These are phyloP conservation scores for Mortierella sp. DNA, from an alignment of 371 early-diverging fungal genomes.

Conservation along the genomic window DNA sequence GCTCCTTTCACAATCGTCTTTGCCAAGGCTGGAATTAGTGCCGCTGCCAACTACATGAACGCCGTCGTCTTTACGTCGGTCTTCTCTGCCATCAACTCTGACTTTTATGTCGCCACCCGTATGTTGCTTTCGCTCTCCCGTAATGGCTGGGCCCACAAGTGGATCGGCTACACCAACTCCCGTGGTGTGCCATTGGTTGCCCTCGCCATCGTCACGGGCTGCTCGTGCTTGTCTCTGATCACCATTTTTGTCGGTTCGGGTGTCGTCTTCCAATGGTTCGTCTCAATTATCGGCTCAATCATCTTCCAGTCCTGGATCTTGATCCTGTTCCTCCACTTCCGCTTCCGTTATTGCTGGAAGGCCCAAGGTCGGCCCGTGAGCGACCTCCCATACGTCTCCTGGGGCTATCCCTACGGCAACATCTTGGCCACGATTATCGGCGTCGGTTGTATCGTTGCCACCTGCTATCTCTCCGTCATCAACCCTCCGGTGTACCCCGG, in stretches of 20 bases:
- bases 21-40: slow-evolving; percentile 60
- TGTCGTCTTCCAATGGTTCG: slow-evolving; percentile 66
- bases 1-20: slow-evolving; percentile 81
- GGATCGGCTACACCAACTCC: slow-evolving; percentile 58
- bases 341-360: slow-evolving; percentile 82
- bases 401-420: slow-evolving; percentile 77
- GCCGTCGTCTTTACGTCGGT: slow-evolving; percentile 67
- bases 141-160: slow-evolving; percentile 63
- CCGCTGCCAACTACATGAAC: slow-evolving; percentile 67
- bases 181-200: slow-evolving; percentile 65
- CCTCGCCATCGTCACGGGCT: slow-evolving; percentile 57
- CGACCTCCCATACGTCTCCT: slow-evolving; percentile 80
- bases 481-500: slow-evolving; percentile 63
- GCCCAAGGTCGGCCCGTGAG: slow-evolving; percentile 72
- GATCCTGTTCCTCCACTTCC: slow-evolving; percentile 79
- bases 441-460: slow-evolving; percentile 68
- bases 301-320: slow-evolving; percentile 84
- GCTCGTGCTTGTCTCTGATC: slow-evolving; percentile 64
- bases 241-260: slow-evolving; percentile 59
- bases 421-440: slow-evolving; percentile 67
- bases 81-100: slow-evolving; percentile 69
- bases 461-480: slow-evolving; percentile 53
- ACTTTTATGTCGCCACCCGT: slow-evolving; percentile 67
- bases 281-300: slow-evolving; percentile 76
- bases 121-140: slow-evolving; percentile 62